phyloP scores from a whole-genome alignment of 805 yeast genomes.

The Kluyveromyces aestuarii region DNA sequence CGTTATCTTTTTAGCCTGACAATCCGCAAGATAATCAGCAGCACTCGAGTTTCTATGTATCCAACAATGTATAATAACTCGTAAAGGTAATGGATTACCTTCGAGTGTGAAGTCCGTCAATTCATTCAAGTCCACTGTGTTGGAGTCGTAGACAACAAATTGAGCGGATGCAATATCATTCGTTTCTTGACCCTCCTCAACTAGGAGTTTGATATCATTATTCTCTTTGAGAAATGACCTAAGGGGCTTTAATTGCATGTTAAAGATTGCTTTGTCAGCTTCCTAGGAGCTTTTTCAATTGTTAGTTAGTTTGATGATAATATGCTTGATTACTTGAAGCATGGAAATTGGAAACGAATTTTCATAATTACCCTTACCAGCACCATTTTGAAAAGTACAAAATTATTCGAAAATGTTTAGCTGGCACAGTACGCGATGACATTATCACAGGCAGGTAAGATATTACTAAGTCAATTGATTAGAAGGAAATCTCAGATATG shows the following conservation, averaged over 20 bases:
- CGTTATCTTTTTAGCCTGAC: conserved; percentile 52
- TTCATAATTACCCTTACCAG: not conserved
- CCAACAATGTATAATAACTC: conserved; percentile 73
- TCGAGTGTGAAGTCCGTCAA: conserved; percentile 50
- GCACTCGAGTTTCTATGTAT: conserved; percentile 59
- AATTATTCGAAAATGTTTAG: not conserved
- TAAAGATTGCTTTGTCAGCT: not conserved
- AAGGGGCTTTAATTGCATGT: conserved; percentile 6
- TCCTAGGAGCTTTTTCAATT: not conserved
- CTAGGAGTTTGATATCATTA: conserved; percentile 11
- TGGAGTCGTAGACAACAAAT: conserved; percentile 21
- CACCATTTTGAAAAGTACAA: not conserved
- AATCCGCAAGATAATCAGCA: conserved; percentile 71
- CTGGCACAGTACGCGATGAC: not conserved
- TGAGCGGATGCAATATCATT: conserved; percentile 32
- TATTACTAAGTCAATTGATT: too few relatives aligned
- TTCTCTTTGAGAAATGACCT: conserved; percentile 15
- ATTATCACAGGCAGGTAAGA: too few relatives aligned
- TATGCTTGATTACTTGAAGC: not conserved
- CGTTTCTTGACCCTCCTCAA: conserved; percentile 16
- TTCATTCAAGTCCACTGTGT: conserved; percentile 32
- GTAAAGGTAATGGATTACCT: conserved; percentile 39
- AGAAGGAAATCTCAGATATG: conserved; percentile 5
- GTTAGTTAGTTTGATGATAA: not conserved
- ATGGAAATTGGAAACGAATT: not conserved